Base-by-base conservation (phyloP, 768 basidiomycete genomes). In the Tricholomella constricta region DNA sequence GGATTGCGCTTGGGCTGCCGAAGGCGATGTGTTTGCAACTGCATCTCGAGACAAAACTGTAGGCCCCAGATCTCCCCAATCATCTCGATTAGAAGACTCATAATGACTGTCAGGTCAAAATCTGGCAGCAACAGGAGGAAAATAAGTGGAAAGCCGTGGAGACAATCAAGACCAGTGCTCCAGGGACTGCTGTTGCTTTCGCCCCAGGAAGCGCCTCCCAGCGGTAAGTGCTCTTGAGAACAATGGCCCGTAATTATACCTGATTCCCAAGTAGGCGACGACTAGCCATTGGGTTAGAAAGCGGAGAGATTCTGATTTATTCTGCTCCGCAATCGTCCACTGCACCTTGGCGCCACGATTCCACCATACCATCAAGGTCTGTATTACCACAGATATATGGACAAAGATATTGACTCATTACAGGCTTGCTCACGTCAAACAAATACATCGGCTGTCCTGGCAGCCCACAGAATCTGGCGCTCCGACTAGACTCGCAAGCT, bases 21-120 rank as follows among this genome's bases (percentile, higher is more conserved):
- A 91, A 59, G 84, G 85, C 6, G 80, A 85, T 59, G 63, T 88
- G 14, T 99, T 99, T 63, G 94, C 86, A 10, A 98, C 97, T 2
- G 95, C 91, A 1, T 94, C 95, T 2, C 82, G 97, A 37, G 97
- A 99, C 70, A 98, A 96, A 73, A 92, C 91, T 12, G 95, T 92
- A 59, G 50, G 81, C 58, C n/a, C 5, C 31, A 38, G 8, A n/a
- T 12, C 31, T 14, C 5, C 34, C 27, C 22, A 22, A 29, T 23
- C 2, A 14, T 14, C 29, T 36, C 15, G 8, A 8, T 22, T 34
- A 22, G 17, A 8, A 9, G 11, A 36, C 5, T 40, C 12, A 29
- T 12, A 15, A 10, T 35, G 9, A 10, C 15, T 38, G 22, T 26
- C 44, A 96, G 94, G 88, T 92, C 38, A 96, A 89, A 67, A 75